phyloP scores from a whole-genome alignment of 768 basidiomycete species.

The Russula olivacea region DNA sequence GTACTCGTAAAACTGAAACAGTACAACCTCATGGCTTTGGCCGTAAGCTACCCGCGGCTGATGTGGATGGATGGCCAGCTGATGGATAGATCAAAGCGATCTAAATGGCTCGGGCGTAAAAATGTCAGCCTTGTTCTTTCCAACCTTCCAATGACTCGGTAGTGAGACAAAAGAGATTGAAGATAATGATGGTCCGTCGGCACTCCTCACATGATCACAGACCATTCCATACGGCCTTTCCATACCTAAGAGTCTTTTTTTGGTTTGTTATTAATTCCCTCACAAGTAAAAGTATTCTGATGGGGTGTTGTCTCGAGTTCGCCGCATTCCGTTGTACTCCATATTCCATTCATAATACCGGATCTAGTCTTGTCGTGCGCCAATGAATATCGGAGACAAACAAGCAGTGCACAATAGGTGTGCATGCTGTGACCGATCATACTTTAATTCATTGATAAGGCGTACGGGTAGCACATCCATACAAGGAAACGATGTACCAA shows the following conservation, averaged over 20 bases:
- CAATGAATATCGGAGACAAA: not conserved
- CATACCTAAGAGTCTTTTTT: not conserved
- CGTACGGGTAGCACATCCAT: not conserved
- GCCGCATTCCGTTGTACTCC: not conserved
- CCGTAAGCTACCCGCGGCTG: not conserved
- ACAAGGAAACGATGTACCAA: constrained; percentile 4
- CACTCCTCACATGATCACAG: not conserved
- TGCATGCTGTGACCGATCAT: constrained; percentile 3
- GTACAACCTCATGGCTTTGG: not conserved
- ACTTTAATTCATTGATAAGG: constrained; percentile 13
- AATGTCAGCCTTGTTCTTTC: not conserved
- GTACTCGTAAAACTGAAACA: not conserved
- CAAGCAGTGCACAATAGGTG: constrained; percentile 11
- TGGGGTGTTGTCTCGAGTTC: not conserved
- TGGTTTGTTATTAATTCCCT: not conserved
- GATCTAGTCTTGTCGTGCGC: not conserved
- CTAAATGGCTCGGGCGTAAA: not conserved
- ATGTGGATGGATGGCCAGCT: not conserved
- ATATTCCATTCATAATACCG: constrained; percentile 4
- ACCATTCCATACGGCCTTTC: constrained; percentile 6
- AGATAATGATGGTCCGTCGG: not conserved
- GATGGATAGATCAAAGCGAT: not conserved
- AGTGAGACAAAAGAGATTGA: not conserved
- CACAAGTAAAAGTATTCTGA: constrained; percentile 1
- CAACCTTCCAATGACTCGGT: not conserved